Percentiles rank a stretch among this genome's conserved stretches.
Conservation (phyloP, 2,329 filamentous ascomycete species). For the Penicillium hordei region DNA sequence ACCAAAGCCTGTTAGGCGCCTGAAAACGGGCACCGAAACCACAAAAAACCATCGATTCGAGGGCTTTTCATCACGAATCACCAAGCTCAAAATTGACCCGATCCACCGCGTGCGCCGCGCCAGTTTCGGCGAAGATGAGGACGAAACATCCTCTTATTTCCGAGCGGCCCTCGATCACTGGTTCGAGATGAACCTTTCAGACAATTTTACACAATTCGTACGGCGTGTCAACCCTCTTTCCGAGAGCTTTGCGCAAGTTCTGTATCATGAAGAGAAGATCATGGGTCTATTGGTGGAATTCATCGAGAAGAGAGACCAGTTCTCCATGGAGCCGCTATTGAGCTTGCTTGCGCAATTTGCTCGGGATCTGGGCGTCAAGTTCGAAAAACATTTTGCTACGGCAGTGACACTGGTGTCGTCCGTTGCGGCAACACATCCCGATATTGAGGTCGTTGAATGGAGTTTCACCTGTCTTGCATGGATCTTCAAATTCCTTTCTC, state of each 20-base stretch:
- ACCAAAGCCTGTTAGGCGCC: constrained; percentile 64
- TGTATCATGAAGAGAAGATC: constrained; percentile 86
- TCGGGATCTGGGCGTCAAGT: constrained; percentile 83
- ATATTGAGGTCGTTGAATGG: constrained; percentile 94
- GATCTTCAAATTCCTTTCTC: constrained; percentile 94
- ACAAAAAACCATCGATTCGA: constrained; percentile 87
- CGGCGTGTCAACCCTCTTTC: constrained; percentile 72
- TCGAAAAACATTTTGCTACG: constrained; percentile 82
- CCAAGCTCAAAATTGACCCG: constrained; percentile 90
- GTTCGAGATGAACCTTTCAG: constrained; percentile 86
- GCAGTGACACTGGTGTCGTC: constrained; percentile 73
- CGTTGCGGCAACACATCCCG: constrained; percentile 73
- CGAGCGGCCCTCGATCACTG: constrained; percentile 80
- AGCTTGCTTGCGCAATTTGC: constrained; percentile 89
- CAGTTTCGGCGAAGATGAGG: constrained; percentile 77
- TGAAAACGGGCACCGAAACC: constrained; percentile 69
- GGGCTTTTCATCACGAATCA: constrained; percentile 84
- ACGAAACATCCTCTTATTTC: constrained; percentile 81
- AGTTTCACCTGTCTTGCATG: constrained; percentile 92
- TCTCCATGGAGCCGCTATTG: constrained; percentile 81
- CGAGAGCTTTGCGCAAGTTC: constrained; percentile 86
- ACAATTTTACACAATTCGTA: constrained; percentile 74
- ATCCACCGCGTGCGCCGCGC: constrained; percentile 78
- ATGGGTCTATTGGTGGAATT: constrained; percentile 73
- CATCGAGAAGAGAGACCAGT: constrained; percentile 73